Percentiles rank a stretch among this genome's conserved stretches.
phyloP scores from a whole-genome alignment of 176 grass and related monocot species.

The Rhynchospora pubera region DNA sequence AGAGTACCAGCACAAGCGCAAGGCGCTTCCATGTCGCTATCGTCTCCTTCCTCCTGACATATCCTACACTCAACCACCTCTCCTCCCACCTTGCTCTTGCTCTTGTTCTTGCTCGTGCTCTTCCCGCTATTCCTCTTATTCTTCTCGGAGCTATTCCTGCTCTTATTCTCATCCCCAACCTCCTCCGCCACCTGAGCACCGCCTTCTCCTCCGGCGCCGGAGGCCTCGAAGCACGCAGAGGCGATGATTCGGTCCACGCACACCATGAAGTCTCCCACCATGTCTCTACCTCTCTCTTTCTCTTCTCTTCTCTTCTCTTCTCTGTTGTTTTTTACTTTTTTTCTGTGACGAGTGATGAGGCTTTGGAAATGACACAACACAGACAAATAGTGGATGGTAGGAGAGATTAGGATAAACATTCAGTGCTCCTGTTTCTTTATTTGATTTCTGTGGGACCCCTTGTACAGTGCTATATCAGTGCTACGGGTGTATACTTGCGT shows the following conservation, averaged over 20 bases:
- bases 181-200: conserved; percentile 33
- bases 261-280: conserved; percentile 42
- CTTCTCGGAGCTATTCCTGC: background rate
- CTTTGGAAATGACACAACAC: background rate
- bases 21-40: conserved; percentile 79
- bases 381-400: conserved; percentile 16
- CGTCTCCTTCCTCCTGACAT: conserved; percentile 93
- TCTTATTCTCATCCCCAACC: conserved; percentile 6
- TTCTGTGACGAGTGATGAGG: background rate
- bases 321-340: conserved; percentile 5
- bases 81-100: conserved; percentile 22
- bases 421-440: background rate
- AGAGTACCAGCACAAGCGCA: conserved; percentile 90
- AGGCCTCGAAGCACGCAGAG: conserved; percentile 31
- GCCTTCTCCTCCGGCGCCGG: conserved; percentile 23
- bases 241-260: conserved; percentile 39
- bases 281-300: background rate
- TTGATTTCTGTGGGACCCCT: background rate
- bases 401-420: background rate
- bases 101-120: conserved; percentile 19
- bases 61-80: conserved; percentile 74
- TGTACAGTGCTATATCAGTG: background rate
- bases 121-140: conserved; percentile 20
- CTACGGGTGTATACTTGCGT: background rate
- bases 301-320: background rate